Base-by-base conservation (phyloP, 139 green algal species). In the Limnomonas spitsbergensis region DNA sequence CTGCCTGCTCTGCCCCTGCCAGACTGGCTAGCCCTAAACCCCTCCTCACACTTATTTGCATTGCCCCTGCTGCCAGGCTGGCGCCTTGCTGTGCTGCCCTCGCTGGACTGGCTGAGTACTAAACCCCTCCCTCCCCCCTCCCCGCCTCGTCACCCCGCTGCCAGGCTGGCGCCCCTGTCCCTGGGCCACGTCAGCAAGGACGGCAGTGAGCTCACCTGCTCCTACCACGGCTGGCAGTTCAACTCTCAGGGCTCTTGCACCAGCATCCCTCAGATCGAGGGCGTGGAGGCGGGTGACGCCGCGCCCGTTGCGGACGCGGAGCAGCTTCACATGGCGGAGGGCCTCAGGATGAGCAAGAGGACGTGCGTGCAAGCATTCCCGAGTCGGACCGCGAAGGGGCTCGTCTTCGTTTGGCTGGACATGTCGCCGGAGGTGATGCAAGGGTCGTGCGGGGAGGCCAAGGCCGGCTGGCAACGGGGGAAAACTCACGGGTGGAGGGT, bases 161-260 rank as follows among this genome's bases (percentile, higher is more conserved):
- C 4, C 52, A 71, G 73, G 35, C 77, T 91, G 38, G 89, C 85
- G 1, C 87, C 90, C 3, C 78, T 94, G 34, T 88, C 78, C 37
- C 75, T 92, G 78, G 86, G 89, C 3, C 82, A 86, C 20, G 76
- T 93, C 0, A 83, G 89, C 29, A 32, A 47, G 0, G 81, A 81
- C n/a, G 87, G 87, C 68, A n/a, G n/a, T n/a, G 75, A 79, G 26
- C 75, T 93, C 80, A 73, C 80, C 70, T 93, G 89, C 77, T 73
- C 66, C 26, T 89, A 89, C 78, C 86, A 93, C 74, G 85, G 88
- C 37, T 92, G 88, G 86, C 36, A 53, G n/a, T 90, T 88, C 71
- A 54, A 84, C 37, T 68, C 75, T 0, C n/a, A 40, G 0, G 88
- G 90, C 20, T 40, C 27, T 0, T 90, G 84, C 77, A 81, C 61